Conservation (phyloP, 352 stramenopile genomes). For the Globisporangium spiculum region DNA sequence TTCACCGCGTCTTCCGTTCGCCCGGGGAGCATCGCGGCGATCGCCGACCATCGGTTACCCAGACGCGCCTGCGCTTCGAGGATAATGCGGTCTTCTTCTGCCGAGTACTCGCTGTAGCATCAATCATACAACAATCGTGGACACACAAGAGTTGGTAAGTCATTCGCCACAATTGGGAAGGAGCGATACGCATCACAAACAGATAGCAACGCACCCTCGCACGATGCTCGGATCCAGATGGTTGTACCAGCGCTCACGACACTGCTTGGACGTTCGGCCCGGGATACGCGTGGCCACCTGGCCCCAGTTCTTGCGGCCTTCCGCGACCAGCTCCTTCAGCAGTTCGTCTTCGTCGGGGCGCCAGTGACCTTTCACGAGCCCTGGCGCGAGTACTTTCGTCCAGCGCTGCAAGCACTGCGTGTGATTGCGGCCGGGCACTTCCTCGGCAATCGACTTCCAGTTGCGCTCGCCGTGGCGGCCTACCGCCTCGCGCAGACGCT, state of each 20-base stretch:
- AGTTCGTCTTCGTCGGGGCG: slow-evolving; percentile 91
- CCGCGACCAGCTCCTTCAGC: slow-evolving; percentile 74
- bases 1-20: slow-evolving; percentile 90
- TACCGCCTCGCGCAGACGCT: slow-evolving; percentile 73
- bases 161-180: not conserved
- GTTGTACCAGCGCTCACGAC: slow-evolving; percentile 95
- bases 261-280: slow-evolving; percentile 92
- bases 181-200: not conserved
- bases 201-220: slow-evolving; percentile 3
- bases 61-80: slow-evolving; percentile 76
- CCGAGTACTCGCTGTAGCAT: slow-evolving; percentile 52
- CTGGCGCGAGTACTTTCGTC: slow-evolving; percentile 92
- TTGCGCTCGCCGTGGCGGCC: slow-evolving; percentile 77
- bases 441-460: slow-evolving; percentile 87
- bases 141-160: slow-evolving; percentile 4
- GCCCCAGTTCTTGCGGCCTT: slow-evolving; percentile 86
- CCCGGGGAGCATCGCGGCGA: slow-evolving; percentile 86
- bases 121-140: not conserved
- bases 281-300: slow-evolving; percentile 83
- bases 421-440: slow-evolving; percentile 83
- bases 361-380: slow-evolving; percentile 96
- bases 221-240: slow-evolving; percentile 75
- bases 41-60: slow-evolving; percentile 89
- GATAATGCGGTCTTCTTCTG: slow-evolving; percentile 88
- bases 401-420: slow-evolving; percentile 89